Evolutionary conservation across 106 monocot genomes (phyloP), one percentile per base, ranked within the genome.

Genomic region (Acorus calamus): DNA sequence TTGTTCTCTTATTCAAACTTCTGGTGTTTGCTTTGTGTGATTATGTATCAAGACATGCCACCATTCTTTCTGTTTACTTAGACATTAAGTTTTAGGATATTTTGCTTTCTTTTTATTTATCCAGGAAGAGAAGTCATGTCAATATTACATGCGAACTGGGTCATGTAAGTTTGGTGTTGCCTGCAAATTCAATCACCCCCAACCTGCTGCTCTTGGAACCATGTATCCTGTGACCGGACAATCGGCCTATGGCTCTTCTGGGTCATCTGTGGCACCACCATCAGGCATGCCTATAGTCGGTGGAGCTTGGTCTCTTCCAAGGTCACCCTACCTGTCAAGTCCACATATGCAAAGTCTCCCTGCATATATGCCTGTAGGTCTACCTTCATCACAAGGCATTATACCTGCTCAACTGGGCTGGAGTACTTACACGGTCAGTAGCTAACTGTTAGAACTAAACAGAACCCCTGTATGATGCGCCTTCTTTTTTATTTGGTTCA

Each of bases 161-260:
- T 53, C 71, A 46, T 89, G 89, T 72, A 89, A 89, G 70, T 84
- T 82, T 82, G 84, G 84, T 46, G 44, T 76, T 66, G 79, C 74
- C 7, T 89, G 84, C 73, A 84, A 89, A 55, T 89, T 89, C 65
- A 66, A 85, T 66, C 89, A 89, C 65, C 89, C 89, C 44, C 81
- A 76, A 55, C 84, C 81, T 71, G 55, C 77, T 62, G 42, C 74
- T 3, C 2, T 66, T 53, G 81, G 71, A 44, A 6, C 71, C 42
- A 66, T 72, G 44, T 71, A 42, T 62, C 74, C 79, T 66, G 28
- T 63, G 53, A 69, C 65, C 65, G 81, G 71, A 14, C 45, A 68
- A 14, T 66, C 84, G 49, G 49, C 66, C 14, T 83, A 83, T 71
- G 76, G 63, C 46, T 70, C 69, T 14, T 41, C 67, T 41, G 67